These are phyloP conservation scores for Starmera dryadoides DNA, from an alignment of 805 yeast species.

Conservation along the genomic window DNA sequence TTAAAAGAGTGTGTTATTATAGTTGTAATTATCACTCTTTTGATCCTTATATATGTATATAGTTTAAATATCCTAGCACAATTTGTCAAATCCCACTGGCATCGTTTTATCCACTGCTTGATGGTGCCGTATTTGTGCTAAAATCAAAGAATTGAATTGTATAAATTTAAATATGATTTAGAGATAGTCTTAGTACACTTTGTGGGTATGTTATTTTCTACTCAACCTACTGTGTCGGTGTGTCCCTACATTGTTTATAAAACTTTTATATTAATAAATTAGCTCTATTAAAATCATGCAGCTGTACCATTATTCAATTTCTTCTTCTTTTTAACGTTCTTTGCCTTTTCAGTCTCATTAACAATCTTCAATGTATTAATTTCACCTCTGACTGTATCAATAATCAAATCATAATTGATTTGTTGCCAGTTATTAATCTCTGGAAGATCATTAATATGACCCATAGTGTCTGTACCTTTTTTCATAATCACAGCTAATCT, in stretches of 20 bases:
- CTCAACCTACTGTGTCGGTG: slow-evolving; percentile 16
- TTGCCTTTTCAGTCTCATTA: not conserved
- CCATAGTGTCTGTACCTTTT: not conserved
- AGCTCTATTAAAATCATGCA: not conserved
- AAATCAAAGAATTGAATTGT: slow-evolving; percentile 17
- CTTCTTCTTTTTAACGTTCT: not conserved
- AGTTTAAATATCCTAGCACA: slow-evolving; percentile 22
- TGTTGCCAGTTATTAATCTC: slow-evolving; percentile 12
- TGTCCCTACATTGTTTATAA: slow-evolving; percentile 15
- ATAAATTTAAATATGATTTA: not conserved
- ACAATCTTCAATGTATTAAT: not conserved
- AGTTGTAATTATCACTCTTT: not conserved
- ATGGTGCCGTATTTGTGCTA: slow-evolving; percentile 40
- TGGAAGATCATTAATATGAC: slow-evolving; percentile 9
- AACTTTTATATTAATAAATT: not conserved
- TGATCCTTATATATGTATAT: not conserved
- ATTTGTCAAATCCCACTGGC: slow-evolving; percentile 35
- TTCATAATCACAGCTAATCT: not conserved
- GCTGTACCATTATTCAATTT: not conserved
- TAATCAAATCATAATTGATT: slow-evolving; percentile 3
- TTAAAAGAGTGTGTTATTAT: too few relatives aligned
- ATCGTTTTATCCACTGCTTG: slow-evolving; percentile 22
- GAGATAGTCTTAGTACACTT: slow-evolving; percentile 23
- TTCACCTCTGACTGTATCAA: not conserved
- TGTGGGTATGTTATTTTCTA: slow-evolving; percentile 1